Conservation (phyloP, 352 stramenopile species). For the Globisporangium mamillatum region DNA sequence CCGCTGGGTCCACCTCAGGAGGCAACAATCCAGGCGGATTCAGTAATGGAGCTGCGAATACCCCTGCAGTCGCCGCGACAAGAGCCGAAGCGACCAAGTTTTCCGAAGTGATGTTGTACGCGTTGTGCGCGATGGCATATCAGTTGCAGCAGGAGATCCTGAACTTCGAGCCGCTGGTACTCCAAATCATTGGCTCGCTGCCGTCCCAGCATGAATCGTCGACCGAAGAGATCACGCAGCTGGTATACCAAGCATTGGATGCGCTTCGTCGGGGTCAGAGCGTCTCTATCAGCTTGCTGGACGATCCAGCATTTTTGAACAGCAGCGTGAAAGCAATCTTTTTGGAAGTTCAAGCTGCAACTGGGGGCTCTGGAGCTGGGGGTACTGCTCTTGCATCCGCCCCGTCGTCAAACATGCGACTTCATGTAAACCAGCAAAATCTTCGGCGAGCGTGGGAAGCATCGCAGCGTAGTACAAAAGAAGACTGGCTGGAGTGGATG, state of each 20-base stretch:
- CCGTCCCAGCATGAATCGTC: slow-evolving; percentile 42
- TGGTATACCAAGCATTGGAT: slow-evolving; percentile 53
- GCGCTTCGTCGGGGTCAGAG: slow-evolving; percentile 42
- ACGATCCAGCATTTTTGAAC: slow-evolving; percentile 49
- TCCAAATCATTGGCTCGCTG: slow-evolving; percentile 58
- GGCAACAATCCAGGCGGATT: slow-evolving; percentile 9
- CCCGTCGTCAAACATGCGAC: slow-evolving; percentile 49
- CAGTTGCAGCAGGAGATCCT: slow-evolving; percentile 76
- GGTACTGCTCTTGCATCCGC: slow-evolving; percentile 32
- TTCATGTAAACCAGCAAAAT: slow-evolving; percentile 93
- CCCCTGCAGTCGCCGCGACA: slow-evolving; percentile 47
- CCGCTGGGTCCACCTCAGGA: slow-evolving; percentile 24
- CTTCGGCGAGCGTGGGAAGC: slow-evolving; percentile 94
- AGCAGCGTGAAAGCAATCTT: slow-evolving; percentile 39
- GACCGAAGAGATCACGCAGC: slow-evolving; percentile 44
- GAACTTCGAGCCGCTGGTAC: slow-evolving; percentile 68
- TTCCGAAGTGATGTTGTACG: slow-evolving; percentile 74
- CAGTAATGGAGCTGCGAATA: slow-evolving; percentile 16
- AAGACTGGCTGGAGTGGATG: slow-evolving; percentile 99
- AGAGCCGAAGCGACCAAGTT: slow-evolving; percentile 70
- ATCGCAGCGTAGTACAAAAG: slow-evolving; percentile 86
- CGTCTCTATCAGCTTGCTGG: slow-evolving; percentile 48
- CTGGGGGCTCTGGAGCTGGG: slow-evolving; percentile 19
- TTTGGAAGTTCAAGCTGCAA: slow-evolving; percentile 29
- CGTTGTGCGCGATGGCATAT: slow-evolving; percentile 62